phyloP scores from a whole-genome alignment of 2,329 filamentous ascomycete species.

The Ceratocystis diversiconidia region DNA sequence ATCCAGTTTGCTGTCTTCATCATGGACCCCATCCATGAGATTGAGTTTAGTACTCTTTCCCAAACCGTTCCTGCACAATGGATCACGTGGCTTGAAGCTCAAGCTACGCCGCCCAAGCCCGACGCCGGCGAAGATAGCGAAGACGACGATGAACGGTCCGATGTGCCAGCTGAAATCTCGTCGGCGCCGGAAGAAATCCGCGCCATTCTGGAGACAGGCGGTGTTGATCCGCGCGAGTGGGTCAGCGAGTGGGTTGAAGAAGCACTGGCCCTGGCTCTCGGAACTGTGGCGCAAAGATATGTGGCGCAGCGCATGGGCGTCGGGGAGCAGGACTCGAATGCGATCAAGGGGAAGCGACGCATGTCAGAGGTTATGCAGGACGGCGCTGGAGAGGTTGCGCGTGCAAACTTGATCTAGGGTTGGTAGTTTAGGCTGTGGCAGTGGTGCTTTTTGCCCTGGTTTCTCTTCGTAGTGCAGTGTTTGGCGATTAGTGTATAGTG shows the following conservation, averaged over 20 bases:
- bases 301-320: conserved; percentile 93
- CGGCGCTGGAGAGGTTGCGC: conserved; percentile 44
- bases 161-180: conserved; percentile 27
- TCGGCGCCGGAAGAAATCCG: conserved; percentile 60
- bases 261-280: conserved; percentile 59
- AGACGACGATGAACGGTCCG: conserved; percentile 26
- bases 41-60: conserved; percentile 70
- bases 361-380: conserved; percentile 42
- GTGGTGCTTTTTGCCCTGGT: neutral
- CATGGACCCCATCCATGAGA: conserved; percentile 79
- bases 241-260: conserved; percentile 96
- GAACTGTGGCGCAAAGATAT: conserved; percentile 84
- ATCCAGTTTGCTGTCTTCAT: conserved; percentile 66
- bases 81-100: conserved; percentile 81
- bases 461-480: neutral
- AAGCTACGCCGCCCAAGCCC: conserved; percentile 26
- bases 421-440: neutral
- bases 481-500: neutral
- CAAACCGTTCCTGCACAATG: conserved; percentile 74
- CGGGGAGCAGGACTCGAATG: conserved; percentile 50
- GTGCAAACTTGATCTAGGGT: conserved; percentile 40
- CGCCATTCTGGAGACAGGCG: conserved; percentile 61
- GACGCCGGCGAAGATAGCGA: neutral
- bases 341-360: conserved; percentile 47
- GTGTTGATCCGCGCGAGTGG: conserved; percentile 90